Percentiles rank a stretch among this genome's conserved stretches.
Evolutionary conservation across 2,329 filamentous ascomycete genomes (phyloP).

Genomic region (Byssoonygena ceratinophila): DNA sequence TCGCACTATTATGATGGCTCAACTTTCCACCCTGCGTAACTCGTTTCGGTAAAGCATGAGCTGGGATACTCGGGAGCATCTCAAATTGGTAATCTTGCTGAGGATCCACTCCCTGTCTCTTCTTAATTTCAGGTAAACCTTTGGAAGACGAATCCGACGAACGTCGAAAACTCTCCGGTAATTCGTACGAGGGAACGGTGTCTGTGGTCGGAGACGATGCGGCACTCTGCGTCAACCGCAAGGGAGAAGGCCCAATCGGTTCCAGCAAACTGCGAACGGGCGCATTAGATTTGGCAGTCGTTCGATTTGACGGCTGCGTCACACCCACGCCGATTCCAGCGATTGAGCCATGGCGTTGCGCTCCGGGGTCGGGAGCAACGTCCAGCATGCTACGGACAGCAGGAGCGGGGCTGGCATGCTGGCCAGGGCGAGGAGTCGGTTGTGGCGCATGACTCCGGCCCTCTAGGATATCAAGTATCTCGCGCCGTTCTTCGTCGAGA

Average conservation of each 20-base stretch:
- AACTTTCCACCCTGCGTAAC: slow-evolving; percentile 36
- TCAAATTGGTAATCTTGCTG: slow-evolving; percentile 35
- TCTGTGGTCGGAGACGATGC: slow-evolving; percentile 28
- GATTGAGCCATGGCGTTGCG: slow-evolving; percentile 30
- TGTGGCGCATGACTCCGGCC: slow-evolving; percentile 27
- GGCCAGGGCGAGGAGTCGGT: slow-evolving; percentile 37
- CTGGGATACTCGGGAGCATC: slow-evolving; percentile 38
- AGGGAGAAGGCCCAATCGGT: slow-evolving; percentile 25
- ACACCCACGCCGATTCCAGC: slow-evolving; percentile 31
- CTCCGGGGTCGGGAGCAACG: slow-evolving; percentile 39
- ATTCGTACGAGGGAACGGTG: slow-evolving; percentile 23
- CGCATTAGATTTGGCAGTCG: slow-evolving; percentile 10
- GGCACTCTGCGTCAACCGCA: slow-evolving; percentile 26
- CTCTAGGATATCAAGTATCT: slow-evolving; percentile 60
- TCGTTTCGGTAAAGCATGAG: slow-evolving; percentile 31
- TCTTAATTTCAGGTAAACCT: slow-evolving; percentile 19
- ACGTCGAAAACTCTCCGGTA: slow-evolving; percentile 29
- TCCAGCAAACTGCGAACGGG: slow-evolving; percentile 31
- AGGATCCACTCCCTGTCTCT: slow-evolving; percentile 22
- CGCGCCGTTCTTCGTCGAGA: slow-evolving; percentile 64
- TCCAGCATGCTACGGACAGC: slow-evolving; percentile 60
- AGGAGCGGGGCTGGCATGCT: slow-evolving; percentile 50
- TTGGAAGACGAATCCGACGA: slow-evolving; percentile 26
- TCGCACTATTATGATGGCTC: slow-evolving; percentile 19
- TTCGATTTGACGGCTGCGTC: slow-evolving; percentile 24